These are phyloP conservation scores for Leucogyrophana mollusca DNA, from an alignment of 768 basidiomycete species.

Conservation along the genomic window DNA sequence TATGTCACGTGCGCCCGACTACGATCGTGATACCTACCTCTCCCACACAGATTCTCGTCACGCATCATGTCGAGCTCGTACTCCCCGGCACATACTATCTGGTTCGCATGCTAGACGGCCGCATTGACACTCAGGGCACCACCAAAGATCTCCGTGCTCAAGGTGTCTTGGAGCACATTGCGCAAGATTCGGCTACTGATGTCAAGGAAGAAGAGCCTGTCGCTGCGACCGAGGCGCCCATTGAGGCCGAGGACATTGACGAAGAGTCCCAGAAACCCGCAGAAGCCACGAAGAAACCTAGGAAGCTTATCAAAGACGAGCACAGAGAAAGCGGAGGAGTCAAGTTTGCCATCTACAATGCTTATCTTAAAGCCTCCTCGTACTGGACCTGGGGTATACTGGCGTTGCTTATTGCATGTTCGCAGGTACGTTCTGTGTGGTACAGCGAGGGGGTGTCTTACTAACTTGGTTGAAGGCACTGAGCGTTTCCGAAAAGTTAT, in stretches of 20 bases:
- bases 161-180: conserved; percentile 64
- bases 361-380: conserved; percentile 66
- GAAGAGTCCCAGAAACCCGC: not conserved
- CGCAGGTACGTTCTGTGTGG: too few relatives aligned
- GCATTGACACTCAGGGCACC: conserved; percentile 73
- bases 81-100: conserved; percentile 72
- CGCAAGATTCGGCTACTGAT: conserved; percentile 49
- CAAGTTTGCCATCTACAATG: conserved; percentile 69
- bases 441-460: too few relatives aligned
- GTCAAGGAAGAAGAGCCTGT: conserved; percentile 43
- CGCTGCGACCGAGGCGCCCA: conserved; percentile 9
- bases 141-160: conserved; percentile 59
- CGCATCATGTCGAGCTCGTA: conserved; percentile 83
- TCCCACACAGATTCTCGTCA: conserved; percentile 57
- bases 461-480: too few relatives aligned
- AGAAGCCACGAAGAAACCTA: conserved; percentile 50
- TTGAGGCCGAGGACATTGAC: conserved; percentile 6
- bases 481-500: conserved; percentile 28
- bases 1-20: conserved; percentile 24
- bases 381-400: conserved; percentile 30
- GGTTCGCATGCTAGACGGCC: conserved; percentile 78
- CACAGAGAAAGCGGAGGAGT: conserved; percentile 80
- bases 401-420: conserved; percentile 17
- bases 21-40: not conserved
- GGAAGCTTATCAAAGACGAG: conserved; percentile 79